These are phyloP conservation scores for Kregervanrija delftensis DNA, from an alignment of 805 yeast genomes.

Conservation along the genomic window DNA sequence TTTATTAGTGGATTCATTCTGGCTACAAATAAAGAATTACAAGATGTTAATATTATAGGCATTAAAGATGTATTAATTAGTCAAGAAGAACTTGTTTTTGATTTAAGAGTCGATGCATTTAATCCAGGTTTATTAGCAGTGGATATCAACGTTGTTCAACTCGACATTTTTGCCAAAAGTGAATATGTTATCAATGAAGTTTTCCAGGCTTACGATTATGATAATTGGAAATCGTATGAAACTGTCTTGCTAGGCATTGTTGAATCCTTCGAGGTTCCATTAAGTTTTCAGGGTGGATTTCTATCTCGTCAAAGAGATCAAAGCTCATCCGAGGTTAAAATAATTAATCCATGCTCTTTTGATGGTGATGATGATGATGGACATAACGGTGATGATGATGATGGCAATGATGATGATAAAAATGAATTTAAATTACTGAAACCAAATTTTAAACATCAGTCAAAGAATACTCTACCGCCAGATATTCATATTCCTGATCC, in stretches of 20 bases:
- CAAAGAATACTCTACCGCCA: background rate
- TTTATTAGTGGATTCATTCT: constrained; percentile 77
- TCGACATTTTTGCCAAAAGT: constrained; percentile 81
- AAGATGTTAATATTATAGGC: constrained; percentile 52
- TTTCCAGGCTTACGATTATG: background rate
- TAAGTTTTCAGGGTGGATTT: constrained; percentile 71
- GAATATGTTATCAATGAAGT: constrained; percentile 31
- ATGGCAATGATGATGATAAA: constrained; percentile 7
- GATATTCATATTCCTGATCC: constrained; percentile 21
- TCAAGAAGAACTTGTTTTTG: constrained; percentile 79
- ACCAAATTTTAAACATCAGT: background rate
- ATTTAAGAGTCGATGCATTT: constrained; percentile 67
- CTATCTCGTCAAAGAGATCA: constrained; percentile 52
- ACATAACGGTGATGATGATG: constrained; percentile 15
- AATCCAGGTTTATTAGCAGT: constrained; percentile 84
- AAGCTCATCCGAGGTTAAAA: constrained; percentile 64
- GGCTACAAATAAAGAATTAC: constrained; percentile 81
- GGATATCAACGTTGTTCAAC: constrained; percentile 53
- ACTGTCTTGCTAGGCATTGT: constrained; percentile 76
- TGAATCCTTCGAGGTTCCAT: constrained; percentile 58
- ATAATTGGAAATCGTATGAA: constrained; percentile 8
- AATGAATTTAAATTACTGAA: background rate
- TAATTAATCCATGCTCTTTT: constrained; percentile 62
- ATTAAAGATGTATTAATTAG: constrained; percentile 70
- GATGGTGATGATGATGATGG: constrained; percentile 14